These are phyloP conservation scores for Ilex aquifolium DNA, from an alignment of 257 asterid genomes.

Conservation along the genomic window DNA sequence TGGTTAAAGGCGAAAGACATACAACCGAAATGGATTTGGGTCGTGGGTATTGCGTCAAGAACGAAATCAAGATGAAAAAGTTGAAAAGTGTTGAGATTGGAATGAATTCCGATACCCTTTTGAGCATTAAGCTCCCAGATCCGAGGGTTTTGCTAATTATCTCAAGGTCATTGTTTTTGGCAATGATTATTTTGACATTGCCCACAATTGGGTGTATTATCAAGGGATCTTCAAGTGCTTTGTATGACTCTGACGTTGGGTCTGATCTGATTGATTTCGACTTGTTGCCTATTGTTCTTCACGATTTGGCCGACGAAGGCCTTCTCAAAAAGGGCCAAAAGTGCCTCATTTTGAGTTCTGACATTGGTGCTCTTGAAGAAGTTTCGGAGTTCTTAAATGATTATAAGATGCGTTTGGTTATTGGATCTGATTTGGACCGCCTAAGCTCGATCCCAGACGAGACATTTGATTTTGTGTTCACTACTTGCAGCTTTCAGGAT, in stretches of 20 bases:
- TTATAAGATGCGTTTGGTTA: conserved; percentile 35
- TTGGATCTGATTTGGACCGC: conserved; percentile 21
- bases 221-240: conserved; percentile 21
- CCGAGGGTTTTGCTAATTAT: conserved; percentile 46
- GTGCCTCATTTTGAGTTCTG: conserved; percentile 43
- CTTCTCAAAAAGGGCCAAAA: conserved; percentile 53
- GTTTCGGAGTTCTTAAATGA: conserved; percentile 32
- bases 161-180: conserved; percentile 54
- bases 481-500: conserved; percentile 20
- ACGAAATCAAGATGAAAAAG: conserved; percentile 10
- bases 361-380: conserved; percentile 12
- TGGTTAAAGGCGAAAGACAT: not conserved
- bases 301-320: conserved; percentile 68
- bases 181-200: conserved; percentile 35
- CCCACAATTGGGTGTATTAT: conserved; percentile 32
- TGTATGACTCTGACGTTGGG: conserved; percentile 4
- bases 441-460: conserved; percentile 23
- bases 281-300: conserved; percentile 41
- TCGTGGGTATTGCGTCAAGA: conserved; percentile 18
- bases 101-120: conserved; percentile 30
- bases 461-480: conserved; percentile 49
- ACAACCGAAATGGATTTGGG: conserved; percentile 28
- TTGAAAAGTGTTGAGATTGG: conserved; percentile 23
- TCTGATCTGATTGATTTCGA: conserved; percentile 15
- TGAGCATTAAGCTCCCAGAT: conserved; percentile 52